Base-by-base conservation (phyloP, 768 basidiomycete species). In the Albatrellus ellisii region DNA sequence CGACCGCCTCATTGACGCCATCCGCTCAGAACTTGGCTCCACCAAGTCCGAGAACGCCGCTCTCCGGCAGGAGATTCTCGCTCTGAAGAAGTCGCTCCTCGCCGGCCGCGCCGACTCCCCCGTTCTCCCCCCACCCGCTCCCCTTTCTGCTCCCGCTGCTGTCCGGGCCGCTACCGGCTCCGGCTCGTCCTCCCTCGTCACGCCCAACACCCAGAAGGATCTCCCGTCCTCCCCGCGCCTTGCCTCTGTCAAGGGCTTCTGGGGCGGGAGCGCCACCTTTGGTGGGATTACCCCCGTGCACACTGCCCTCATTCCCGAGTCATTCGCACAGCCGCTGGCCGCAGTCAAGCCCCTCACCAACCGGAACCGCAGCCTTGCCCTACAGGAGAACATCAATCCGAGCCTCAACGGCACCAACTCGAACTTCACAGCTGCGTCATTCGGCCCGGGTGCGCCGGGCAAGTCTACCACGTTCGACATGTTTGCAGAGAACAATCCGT, bases 301-400 rank as follows among this genome's bases (percentile, higher is more conserved):
- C 56, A 76, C 85, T 2, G 75, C 87, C 0, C 69, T 91, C 32
- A 71, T 89, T 27, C 86, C 89, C 1, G 84, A 89, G 48, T 62
- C 41, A 49, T 64, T 52, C 49, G 46, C 21, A 21, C 44, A 27
- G 32, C 53, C 46, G 8, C 48, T 52, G n/a, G 49, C 22, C 15
- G 17, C 26, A 34, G 33, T 38, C 42, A 45, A 46, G 41, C 56
- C 48, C 26, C 49, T 54, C 49, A 25, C 48, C 46, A n/a, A 50
- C 51, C 38, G 50, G 52, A 49, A 53, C 50, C 50, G 62, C 41
- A 26, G 55, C 36, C 59, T 79, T 43, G n/a, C n/a, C n/a, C n/a
- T n/a, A n/a, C 74, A 82, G 56, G 79, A 83, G 67, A 89, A 88
- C 55, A 72, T 88, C 57, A 89, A 89, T 55, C 86, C 86, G 0